Percentiles rank a stretch among this genome's conserved stretches.
Evolutionary conservation across 371 early-diverging fungal genomes (phyloP).

Genomic region (Mucor piriformis): DNA sequence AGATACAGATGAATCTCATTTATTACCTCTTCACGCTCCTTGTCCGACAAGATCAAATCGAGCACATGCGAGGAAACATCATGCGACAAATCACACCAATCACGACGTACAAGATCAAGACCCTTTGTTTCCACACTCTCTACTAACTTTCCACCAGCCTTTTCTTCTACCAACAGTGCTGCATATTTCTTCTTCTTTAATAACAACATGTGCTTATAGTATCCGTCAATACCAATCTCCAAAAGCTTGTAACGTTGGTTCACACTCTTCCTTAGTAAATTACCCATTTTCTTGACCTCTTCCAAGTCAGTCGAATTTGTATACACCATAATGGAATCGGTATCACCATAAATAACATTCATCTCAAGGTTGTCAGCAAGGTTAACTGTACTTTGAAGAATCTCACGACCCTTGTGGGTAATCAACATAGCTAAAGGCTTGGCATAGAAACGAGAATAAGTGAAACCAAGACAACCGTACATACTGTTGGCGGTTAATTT

Average conservation of each 20-base stretch:
- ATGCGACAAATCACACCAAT: conserved; percentile 96
- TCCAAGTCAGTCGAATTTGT: conserved; percentile 81
- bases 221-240: conserved; percentile 98
- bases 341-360: conserved; percentile 99
- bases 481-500: conserved; percentile 99
- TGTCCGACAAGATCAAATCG: conserved; percentile 75
- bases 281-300: conserved; percentile 83
- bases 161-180: conserved; percentile 75
- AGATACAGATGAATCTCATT: conserved; percentile 80
- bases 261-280: conserved; percentile 81
- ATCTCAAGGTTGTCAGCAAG: conserved; percentile 79
- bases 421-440: conserved; percentile 98
- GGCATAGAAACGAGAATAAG: conserved; percentile 97
- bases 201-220: conserved; percentile 92
- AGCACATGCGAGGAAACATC: conserved; percentile 86
- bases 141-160: conserved; percentile 62
- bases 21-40: conserved; percentile 76
- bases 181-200: conserved; percentile 99
- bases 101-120: conserved; percentile 96
- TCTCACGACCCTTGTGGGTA: conserved; percentile 97
- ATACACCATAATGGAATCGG: conserved; percentile 99
- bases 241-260: conserved; percentile 92
- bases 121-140: conserved; percentile 94
- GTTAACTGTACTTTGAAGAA: conserved; percentile 94
- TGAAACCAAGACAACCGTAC: conserved; percentile 99